Evolutionary conservation across 805 yeast genomes (phyloP), one percentile per base, ranked within the genome.

Genomic region (Metschnikowia santaceciliae): DNA sequence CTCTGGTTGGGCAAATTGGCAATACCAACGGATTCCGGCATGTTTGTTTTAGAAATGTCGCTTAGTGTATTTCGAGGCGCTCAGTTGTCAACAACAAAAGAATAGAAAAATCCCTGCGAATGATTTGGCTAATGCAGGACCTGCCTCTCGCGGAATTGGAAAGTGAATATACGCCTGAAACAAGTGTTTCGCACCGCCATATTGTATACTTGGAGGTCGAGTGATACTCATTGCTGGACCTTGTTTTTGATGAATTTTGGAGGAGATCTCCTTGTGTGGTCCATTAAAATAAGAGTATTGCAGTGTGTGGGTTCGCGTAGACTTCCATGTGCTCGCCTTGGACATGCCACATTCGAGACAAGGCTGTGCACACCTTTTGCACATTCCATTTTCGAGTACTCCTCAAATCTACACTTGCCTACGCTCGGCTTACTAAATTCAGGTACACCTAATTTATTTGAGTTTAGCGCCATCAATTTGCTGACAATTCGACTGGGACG

Each of bases 1-100:
- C 86, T 78, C 71, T 85, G 91, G 60, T 85, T 84, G 49, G 91
- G 91, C 56, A 85, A 74, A 63, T 83, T 84, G 37, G 89, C 76
- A 60, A 85, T 80, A 49, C 91, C 91, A 56, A 85, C 80, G 33
- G 84, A 77, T 64, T 82, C 84, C 36, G 76, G 76, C 78, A 74
- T 74, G 45, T 40, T 53, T 50, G 34, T 32, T 36, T 47, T 4
- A 38, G 46, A 40, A 19, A 49, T 33, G 19, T 32, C 11, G 26
- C 26, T 41, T 35, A n/a, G 26, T 20, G 40, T 6, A n/a, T 37
- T 33, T 23, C 7, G 40, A 44, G 32, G 10, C 26, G 30, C 23
- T 43, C 40, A 20, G 41, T 44, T 44, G 47, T 44, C 47, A 44
- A 44, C 47, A 44, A 44, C 23, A 42, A 42, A 36, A 32, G 42